Evolutionary conservation across 192 early-diverging fungal species (phyloP).

Genomic region (Entrophospora sp.): DNA sequence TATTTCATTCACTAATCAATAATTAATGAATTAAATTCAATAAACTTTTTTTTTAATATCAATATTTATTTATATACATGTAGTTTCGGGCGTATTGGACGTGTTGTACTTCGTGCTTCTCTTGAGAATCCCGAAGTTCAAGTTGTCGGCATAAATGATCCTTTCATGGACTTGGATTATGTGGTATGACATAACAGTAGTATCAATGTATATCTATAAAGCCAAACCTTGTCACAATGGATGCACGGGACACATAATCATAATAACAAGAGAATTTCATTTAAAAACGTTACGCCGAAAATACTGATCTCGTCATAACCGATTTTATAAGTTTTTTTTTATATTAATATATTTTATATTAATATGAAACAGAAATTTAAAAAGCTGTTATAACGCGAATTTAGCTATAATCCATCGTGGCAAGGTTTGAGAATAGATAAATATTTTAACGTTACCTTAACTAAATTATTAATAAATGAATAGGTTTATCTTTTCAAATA

Average conservation of each 20-base stretch:
- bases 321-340: too few relatives aligned
- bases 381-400: too few relatives aligned
- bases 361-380: too few relatives aligned
- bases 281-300: too few relatives aligned
- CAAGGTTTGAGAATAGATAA: too few relatives aligned
- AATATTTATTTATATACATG: not conserved
- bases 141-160: constrained; percentile 96
- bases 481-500: constrained; percentile 92
- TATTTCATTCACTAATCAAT: not conserved
- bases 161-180: constrained; percentile 93
- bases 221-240: not conserved
- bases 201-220: constrained; percentile 18
- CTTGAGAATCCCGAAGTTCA: constrained; percentile 60
- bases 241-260: too few relatives aligned
- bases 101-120: constrained; percentile 88
- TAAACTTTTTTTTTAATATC: not conserved
- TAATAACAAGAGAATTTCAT: too few relatives aligned
- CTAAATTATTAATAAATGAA: not conserved
- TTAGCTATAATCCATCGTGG: too few relatives aligned
- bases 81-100: constrained; percentile 96
- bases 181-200: too few relatives aligned
- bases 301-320: too few relatives aligned
- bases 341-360: too few relatives aligned
- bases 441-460: not conserved
- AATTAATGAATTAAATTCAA: too few relatives aligned